Base-by-base conservation (phyloP, 1,139 yeast genomes). In the Sugiyamaella paludigena region DNA sequence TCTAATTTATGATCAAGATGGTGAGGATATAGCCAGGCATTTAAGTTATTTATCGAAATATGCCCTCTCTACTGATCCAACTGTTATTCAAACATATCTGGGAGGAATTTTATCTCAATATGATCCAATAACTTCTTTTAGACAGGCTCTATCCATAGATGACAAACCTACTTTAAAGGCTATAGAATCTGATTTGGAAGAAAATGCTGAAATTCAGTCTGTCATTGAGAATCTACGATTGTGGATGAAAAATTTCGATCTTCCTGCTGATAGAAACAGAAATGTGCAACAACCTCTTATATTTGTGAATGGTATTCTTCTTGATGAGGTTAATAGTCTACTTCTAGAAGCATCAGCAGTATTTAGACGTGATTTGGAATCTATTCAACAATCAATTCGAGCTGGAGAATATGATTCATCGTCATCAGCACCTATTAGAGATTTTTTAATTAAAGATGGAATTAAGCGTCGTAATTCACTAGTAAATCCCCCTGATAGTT, bases 291-390 rank as follows among this genome's bases (percentile, higher is more conserved):
- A 67, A 1, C 83, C 91, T 0, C 68, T 79, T 0, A 70, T 87
- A 4, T 75, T 88, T 46, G 79, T 81, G 36, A 87, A 92, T 65
- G 98, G 98, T 38, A 80, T 83, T 2, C 75, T 87, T 9, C 61
- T 69, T 10, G 64, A 67, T 8, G 61, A 74, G 32, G 52, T 68
- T 32, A 74, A 71, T 16, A 64, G 67, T 38, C 71, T 80, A 72
- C 71, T 79, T 38, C 66, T 72, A 12, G 64, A 64, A 2, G 66
- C 65, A 7, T 59, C 68, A n/a, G 58, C 58, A 2, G 50, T 58
- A 9, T 68, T 76, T 40, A 58, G 63, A 2, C 45, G 57, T 1
- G 73, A 69, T 36, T 56, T 61, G 6, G 63, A 60, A 4, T 47
- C 53, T 11, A 49, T 72, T 24, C 58, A 58, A 40, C 36, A 51